These are phyloP conservation scores for Bryoglossum gracile DNA, from an alignment of 495 filamentous ascomycete species.

Conservation along the genomic window DNA sequence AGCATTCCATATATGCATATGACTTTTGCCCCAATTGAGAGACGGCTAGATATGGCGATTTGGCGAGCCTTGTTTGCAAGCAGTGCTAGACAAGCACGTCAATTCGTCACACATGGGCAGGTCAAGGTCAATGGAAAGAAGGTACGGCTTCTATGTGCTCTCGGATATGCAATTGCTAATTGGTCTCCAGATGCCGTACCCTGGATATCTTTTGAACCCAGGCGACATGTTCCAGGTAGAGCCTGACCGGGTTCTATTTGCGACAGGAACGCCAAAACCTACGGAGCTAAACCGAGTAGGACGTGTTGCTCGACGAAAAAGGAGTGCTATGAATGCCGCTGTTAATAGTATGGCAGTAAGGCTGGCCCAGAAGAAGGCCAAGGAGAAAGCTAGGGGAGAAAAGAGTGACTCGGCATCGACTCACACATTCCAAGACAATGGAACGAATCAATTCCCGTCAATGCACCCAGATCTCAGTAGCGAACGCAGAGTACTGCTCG, in stretches of 20 bases:
- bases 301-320: conserved; percentile 1
- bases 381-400: conserved; percentile 9
- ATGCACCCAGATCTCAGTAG: no score
- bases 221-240: conserved; percentile 98
- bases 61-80: conserved; percentile 91
- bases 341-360: neutral
- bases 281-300: conserved; percentile 1
- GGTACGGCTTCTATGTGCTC: conserved; percentile 43
- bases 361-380: neutral
- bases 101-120: conserved; percentile 85
- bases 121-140: conserved; percentile 96
- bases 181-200: conserved; percentile 68
- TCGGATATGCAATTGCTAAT: neutral
- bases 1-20: conserved; percentile 79
- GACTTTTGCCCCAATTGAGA: conserved; percentile 84
- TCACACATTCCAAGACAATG: no score
- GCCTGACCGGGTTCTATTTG: conserved; percentile 74
- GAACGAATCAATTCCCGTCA: no score
- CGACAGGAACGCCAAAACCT: conserved; percentile 68
- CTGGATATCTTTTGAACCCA: conserved; percentile 91
- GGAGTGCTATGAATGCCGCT: neutral
- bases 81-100: conserved; percentile 87
- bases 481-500: no score
- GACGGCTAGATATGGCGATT: conserved; percentile 84
- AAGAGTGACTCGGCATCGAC: no score